Evolutionary conservation across 1,139 yeast genomes (phyloP).

Genomic region (Zygosaccharomyces sapae): DNA sequence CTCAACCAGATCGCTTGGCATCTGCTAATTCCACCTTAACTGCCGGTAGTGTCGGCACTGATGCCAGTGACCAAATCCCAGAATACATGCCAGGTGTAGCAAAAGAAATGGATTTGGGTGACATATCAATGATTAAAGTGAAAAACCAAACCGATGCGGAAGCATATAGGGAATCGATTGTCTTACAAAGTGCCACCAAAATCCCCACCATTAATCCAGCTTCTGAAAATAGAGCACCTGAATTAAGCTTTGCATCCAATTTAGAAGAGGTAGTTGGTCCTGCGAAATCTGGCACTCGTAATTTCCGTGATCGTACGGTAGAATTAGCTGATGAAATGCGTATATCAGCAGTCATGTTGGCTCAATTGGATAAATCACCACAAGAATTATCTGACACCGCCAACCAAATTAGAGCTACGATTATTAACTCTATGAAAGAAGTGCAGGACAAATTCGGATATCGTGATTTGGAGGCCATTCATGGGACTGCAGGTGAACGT

Average conservation of each 20-base stretch:
- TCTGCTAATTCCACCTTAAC: background rate
- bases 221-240: slow-evolving; percentile 35
- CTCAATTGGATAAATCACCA: slow-evolving; percentile 73
- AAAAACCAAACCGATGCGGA: slow-evolving; percentile 44
- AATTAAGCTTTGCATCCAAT: slow-evolving; percentile 37
- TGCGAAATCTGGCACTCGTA: slow-evolving; percentile 16
- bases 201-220: slow-evolving; percentile 40
- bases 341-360: slow-evolving; percentile 90
- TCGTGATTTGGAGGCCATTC: slow-evolving; percentile 49
- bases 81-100: slow-evolving; percentile 5
- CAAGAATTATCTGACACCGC: slow-evolving; percentile 57
- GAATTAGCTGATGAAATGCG: slow-evolving; percentile 88
- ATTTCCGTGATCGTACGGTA: slow-evolving; percentile 30
- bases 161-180: slow-evolving; percentile 38
- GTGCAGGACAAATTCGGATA: slow-evolving; percentile 69
- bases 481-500: slow-evolving; percentile 84
- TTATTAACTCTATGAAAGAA: slow-evolving; percentile 82
- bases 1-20: background rate
- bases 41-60: background rate
- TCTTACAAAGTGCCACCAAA: slow-evolving; percentile 39
- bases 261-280: slow-evolving; percentile 30
- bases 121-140: slow-evolving; percentile 50
- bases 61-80: background rate
- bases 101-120: slow-evolving; percentile 57
- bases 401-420: slow-evolving; percentile 73